Evolutionary conservation across 441 rosid species (phyloP).

Genomic region (Gossypium aridum): DNA sequence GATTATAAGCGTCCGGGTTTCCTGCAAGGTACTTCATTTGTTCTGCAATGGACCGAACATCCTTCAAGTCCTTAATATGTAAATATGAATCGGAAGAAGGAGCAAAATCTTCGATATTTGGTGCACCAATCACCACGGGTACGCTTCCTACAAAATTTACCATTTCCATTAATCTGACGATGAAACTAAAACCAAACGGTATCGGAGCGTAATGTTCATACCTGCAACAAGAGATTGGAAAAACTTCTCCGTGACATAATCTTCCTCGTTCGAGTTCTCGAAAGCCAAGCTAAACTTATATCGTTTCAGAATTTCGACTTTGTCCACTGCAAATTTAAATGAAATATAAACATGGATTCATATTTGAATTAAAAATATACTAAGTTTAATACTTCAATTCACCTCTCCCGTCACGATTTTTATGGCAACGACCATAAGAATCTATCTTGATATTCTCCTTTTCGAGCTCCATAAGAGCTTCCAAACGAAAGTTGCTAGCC

Average conservation of each 20-base stretch:
- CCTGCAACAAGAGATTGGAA: slow-evolving; percentile 94
- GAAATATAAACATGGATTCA: not conserved
- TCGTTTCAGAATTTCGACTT: slow-evolving; percentile 70
- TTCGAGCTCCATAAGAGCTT: slow-evolving; percentile 67
- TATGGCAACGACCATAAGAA: slow-evolving; percentile 82
- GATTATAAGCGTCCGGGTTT: slow-evolving; percentile 54
- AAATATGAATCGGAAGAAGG: slow-evolving; percentile 59
- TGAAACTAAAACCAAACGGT: not conserved
- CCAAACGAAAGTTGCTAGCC: slow-evolving; percentile 71
- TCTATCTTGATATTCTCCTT: slow-evolving; percentile 47
- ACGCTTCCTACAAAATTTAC: slow-evolving; percentile 49
- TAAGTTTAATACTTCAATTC: not conserved
- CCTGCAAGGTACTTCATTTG: slow-evolving; percentile 63
- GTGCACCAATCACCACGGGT: slow-evolving; percentile 89
- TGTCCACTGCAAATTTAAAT: slow-evolving; percentile 53
- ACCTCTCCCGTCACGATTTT: slow-evolving; percentile 67
- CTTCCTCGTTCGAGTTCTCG: slow-evolving; percentile 96
- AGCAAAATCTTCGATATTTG: slow-evolving; percentile 80
- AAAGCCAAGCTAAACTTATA: slow-evolving; percentile 93
- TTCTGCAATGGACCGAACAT: slow-evolving; percentile 50
- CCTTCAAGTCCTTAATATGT: slow-evolving; percentile 52
- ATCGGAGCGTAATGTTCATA: slow-evolving; percentile 19
- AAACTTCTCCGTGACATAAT: slow-evolving; percentile 87
- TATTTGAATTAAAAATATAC: too few relatives aligned
- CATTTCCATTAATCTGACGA: not conserved